A percentile compares a stretch with the other conserved stretches of the same genome.
Conservation (phyloP, 371 early-diverging fungal genomes). For the Umbelopsis sp. region DNA sequence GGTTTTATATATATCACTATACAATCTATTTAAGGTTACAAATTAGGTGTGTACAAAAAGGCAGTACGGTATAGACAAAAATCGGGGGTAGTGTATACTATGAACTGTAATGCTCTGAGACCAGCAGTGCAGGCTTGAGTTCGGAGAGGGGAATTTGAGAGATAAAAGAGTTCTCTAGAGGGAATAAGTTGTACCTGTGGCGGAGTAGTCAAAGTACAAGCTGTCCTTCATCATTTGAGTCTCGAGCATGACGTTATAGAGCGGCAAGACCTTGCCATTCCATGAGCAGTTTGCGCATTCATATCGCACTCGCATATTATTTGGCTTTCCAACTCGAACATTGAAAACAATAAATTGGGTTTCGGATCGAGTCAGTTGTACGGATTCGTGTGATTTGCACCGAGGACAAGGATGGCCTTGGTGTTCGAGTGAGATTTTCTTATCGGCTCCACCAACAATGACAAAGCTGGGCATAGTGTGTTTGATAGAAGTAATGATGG, state of each 20-base stretch:
- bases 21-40: neutral
- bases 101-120: neutral
- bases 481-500: neutral
- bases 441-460: constrained; percentile 38
- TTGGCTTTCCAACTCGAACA: constrained; percentile 34
- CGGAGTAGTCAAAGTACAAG: neutral
- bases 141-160: neutral
- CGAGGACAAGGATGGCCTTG: constrained; percentile 42
- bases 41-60: neutral
- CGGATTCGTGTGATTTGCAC: constrained; percentile 40
- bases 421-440: constrained; percentile 43
- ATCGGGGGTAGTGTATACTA: neutral
- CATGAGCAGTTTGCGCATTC: constrained; percentile 46
- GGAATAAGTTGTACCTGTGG: neutral
- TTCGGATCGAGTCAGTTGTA: constrained; percentile 47
- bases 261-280: constrained; percentile 29
- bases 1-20: neutral
- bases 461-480: constrained; percentile 11
- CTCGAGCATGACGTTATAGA: constrained; percentile 5
- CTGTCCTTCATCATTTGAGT: constrained; percentile 4
- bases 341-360: constrained; percentile 41
- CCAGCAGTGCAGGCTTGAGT: neutral
- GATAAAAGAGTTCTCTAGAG: neutral
- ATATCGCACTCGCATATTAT: constrained; percentile 39
- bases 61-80: neutral